Evolutionary conservation across 2,329 filamentous ascomycete species (phyloP), one percentile per base, ranked within the genome.

Genomic region (Colletotrichum orchidophilum): DNA sequence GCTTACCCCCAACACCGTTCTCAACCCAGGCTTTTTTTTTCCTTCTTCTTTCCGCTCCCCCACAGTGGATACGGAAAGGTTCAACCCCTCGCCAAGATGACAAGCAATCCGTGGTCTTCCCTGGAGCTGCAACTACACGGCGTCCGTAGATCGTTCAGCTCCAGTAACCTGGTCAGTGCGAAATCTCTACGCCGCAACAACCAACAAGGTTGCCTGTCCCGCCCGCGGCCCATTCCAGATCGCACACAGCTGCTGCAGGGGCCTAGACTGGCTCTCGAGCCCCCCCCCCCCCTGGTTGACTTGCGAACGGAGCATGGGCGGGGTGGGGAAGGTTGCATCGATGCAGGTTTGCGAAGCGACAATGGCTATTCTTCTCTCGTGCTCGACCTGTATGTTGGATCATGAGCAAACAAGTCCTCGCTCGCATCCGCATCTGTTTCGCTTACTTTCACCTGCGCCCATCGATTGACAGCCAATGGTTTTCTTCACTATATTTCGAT

Each of bases 291-390:
- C 39, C 39, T 46, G 39, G 39, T 21, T 46, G 39, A 46, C 39
- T 46, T 46, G 39, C 8, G 39, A 18, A 46, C 39, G 39, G 39
- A 46, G 39, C 18, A 46, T 46, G 39, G 39, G 79, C 57, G 65
- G 73, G 21, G 74, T 76, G 61, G 75, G 74, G 59, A 71, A 73
- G 35, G 72, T 82, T 18, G 73, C 82, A 2, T 75, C 76, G 15
- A 46, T 46, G 39, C 18, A 46, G 39, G 39, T 46, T 46, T 46
- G 39, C 39, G 39, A 46, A 46, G 39, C 39, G 39, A 46, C 39
- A 46, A 46, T 46, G 39, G 39, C 39, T 8, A 46, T 46, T 46
- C 39, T 46, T 46, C 39, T n/a, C 18, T 46, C 63, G 77, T 75
- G 5, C 75, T 79, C 13, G 77, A 80, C 50, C 58, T 79, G 4